Base-by-base conservation (phyloP, 2,329 filamentous ascomycete species). In the Colletotrichum sp. region DNA sequence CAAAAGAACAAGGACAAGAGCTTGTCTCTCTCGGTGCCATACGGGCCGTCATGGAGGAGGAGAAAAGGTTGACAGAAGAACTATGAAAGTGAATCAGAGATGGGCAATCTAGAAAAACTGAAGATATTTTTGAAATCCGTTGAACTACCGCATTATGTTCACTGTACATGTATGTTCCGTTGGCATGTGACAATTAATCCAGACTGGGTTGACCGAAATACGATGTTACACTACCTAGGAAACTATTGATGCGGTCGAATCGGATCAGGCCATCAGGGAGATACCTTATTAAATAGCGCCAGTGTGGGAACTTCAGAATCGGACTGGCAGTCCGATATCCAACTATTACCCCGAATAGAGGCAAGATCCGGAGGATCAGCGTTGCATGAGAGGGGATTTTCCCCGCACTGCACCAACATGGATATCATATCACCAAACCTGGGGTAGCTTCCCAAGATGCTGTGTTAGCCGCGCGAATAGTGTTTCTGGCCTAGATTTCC, bases 61-160 rank as follows among this genome's bases (percentile, higher is more conserved):
- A 51, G n/a, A 11, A 51, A 3, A 13, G 12, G 11, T 51, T 51
- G n/a, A 5, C 43, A 13, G 8, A 21, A 6, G n/a, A 13, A 6
- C 4, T 21, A 21, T 51, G n/a, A 51, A 24, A 24, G 0, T n/a
- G 0, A 21, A 21, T 51, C 43, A 51, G 8, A 13, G 8, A 21
- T 51, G n/a, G 2, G 6, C 6, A n/a, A 4, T 47, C n/a, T 0
- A 3, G 21, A n/a, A 21, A 51, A 8, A 2, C 43, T 21, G 18
- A 13, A 21, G n/a, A 51, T 1, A 6, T 51, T 51, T 7, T 16
- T 12, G 11, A 51, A 51, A 21, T 0, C n/a, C 11, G n/a, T n/a
- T n/a, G 18, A 51, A 51, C 4, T 1, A 21, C 7, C n/a, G 6
- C 4, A 24, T 8, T 4, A 8, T 51, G n/a, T 8, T 21, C 12